A percentile compares a stretch with the other conserved stretches of the same genome.
Evolutionary conservation across 768 basidiomycete species (phyloP).

Genomic region (Kwoniella botswanensis): DNA sequence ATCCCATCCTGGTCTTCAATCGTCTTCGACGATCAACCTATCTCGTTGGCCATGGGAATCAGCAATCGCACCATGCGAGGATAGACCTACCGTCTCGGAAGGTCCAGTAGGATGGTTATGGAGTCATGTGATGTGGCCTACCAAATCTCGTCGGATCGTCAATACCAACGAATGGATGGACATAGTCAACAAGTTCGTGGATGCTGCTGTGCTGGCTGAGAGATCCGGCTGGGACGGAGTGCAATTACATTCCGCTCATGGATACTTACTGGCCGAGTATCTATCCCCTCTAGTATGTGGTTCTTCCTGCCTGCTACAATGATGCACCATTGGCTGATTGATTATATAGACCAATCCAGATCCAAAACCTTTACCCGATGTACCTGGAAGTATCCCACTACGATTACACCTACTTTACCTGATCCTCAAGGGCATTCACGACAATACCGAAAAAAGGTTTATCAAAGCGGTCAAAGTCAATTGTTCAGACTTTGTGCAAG

Average conservation of each 20-base stretch:
- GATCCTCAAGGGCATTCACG: conserved; percentile 36
- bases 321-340: conserved; percentile 7
- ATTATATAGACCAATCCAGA: conserved; percentile 43
- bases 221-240: conserved; percentile 82
- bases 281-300: conserved; percentile 44
- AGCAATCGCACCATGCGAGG: conserved; percentile 73
- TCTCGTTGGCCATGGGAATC: conserved; percentile 64
- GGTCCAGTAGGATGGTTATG: conserved; percentile 61
- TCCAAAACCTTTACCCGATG: conserved; percentile 39
- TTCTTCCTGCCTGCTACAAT: background rate
- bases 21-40: conserved; percentile 73
- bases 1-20: conserved; percentile 79
- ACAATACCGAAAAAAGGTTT: conserved; percentile 28
- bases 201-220: conserved; percentile 69
- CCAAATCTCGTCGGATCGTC: conserved; percentile 55
- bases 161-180: conserved; percentile 71
- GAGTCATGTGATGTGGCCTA: conserved; percentile 68
- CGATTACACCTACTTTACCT: conserved; percentile 48
- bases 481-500: conserved; percentile 53
- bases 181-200: conserved; percentile 69
- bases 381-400: conserved; percentile 31
- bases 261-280: conserved; percentile 50
- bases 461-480: conserved; percentile 51
- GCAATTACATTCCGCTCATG: conserved; percentile 68
- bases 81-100: conserved; percentile 45